phyloP scores from a whole-genome alignment of 2,329 filamentous ascomycete species.

The Claviceps pusilla region DNA sequence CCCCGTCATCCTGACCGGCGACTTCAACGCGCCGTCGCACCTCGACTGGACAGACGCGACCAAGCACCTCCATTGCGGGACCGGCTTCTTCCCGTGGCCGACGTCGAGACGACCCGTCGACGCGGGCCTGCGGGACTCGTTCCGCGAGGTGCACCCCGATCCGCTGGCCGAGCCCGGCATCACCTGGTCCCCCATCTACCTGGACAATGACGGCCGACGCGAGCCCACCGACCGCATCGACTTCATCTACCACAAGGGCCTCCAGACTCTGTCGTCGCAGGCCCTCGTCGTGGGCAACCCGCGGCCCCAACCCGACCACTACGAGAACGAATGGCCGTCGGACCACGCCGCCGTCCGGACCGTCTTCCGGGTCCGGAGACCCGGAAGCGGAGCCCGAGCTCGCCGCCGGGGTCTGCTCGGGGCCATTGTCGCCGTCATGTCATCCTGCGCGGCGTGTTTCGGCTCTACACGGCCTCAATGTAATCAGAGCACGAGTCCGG shows the following conservation, averaged over 20 bases:
- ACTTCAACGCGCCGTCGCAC: conserved; percentile 30
- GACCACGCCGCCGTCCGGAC: conserved; percentile 24
- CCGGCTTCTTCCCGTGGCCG: conserved; percentile 22
- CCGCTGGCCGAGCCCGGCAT: conserved; percentile 18
- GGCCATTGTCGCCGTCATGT: neutral
- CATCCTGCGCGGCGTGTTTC: neutral
- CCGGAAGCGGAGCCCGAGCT: too few relatives aligned
- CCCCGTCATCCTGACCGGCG: conserved; percentile 24
- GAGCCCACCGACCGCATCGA: conserved; percentile 29
- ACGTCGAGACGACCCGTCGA: conserved; percentile 21
- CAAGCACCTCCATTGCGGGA: conserved; percentile 21
- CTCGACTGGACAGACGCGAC: conserved; percentile 24
- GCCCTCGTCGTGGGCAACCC: conserved; percentile 20
- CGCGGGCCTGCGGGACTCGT: conserved; percentile 25
- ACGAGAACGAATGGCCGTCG: conserved; percentile 26
- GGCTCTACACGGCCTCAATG: too few relatives aligned
- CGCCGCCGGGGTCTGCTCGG: neutral
- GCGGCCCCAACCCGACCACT: conserved; percentile 17
- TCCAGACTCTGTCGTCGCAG: conserved; percentile 18
- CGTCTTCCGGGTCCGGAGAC: conserved; percentile 10
- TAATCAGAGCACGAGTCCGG: too few relatives aligned
- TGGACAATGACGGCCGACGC: conserved; percentile 15
- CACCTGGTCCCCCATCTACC: conserved; percentile 27
- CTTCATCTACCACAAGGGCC: conserved; percentile 26
- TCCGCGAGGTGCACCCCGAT: conserved; percentile 22